Base-by-base conservation (phyloP, 208 protist genomes). In the Leptomonas pyrrhocoris region DNA sequence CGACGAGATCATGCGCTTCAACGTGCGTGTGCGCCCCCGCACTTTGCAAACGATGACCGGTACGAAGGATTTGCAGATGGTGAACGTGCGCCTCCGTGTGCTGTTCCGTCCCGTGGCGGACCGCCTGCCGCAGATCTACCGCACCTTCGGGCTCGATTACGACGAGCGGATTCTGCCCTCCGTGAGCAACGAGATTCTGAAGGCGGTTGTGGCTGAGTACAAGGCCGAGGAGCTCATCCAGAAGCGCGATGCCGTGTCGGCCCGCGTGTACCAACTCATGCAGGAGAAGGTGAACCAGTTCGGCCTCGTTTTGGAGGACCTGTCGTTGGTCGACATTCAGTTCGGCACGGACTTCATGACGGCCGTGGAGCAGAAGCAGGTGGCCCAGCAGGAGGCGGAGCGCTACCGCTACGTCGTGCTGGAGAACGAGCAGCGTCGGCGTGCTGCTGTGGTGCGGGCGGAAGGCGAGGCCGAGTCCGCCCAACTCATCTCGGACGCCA, bases 171-270 rank as follows among this genome's bases (percentile, higher is more conserved):
- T 99, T 38, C 85, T 99, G 27, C 98, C 98, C 18, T 99, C 98
- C 45, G 98, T 99, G 53, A 98, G 94, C 85, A 98, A 98, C 73
- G 92, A 98, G 65, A 96, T 98, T 48, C 74, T 98, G 23, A 98
- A 98, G 80, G 92, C 94, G 53, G 93, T 97, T n/a, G 88, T 98
- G 61, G 98, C 98, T 3, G 97, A 98, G 86, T 99, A 99, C 83
- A 99, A 99, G 85, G 98, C 98, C 2, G 93, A 98, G 53, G 98
- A 99, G 88, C 92, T 99, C 5, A 99, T 99, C 76, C 98, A 98
- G 61, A 98, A 99, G 85, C 96, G 98, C 63, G 98, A 99, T 69
- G 79, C 83, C 55, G 96, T 98, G 34, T 97, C 88, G 7, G 82
- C 89, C 2, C 87, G 95, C 49, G 96, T 99, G 51, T 96, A 88